A percentile compares a stretch with the other conserved stretches of the same genome.
Evolutionary conservation across 2,329 filamentous ascomycete species (phyloP).

Genomic region (Lachnellula arida): DNA sequence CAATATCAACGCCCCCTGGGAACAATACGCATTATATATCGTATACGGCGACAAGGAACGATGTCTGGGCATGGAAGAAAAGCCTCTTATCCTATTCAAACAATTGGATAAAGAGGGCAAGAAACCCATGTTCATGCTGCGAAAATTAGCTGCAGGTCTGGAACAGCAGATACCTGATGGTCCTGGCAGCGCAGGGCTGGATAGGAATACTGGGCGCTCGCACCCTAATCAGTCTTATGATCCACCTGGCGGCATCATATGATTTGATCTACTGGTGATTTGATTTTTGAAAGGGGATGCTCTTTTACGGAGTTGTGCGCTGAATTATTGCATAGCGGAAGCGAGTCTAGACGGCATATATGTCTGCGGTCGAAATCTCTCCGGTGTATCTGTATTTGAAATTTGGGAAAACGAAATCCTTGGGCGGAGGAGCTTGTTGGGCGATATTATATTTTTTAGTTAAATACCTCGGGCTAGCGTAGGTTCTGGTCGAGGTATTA

Average conservation of each 20-base stretch:
- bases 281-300: conserved; percentile 6
- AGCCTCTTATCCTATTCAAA: conserved; percentile 93
- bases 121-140: conserved; percentile 99
- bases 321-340: conserved; percentile 19
- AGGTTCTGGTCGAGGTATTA: background rate
- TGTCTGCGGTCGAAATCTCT: conserved; percentile 2
- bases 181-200: conserved; percentile 26
- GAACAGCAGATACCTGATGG: conserved; percentile 42
- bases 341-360: conserved; percentile 8
- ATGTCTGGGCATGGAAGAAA: conserved; percentile 86
- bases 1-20: conserved; percentile 96
- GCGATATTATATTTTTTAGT: background rate
- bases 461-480: background rate
- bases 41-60: conserved; percentile 98
- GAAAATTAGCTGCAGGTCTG: conserved; percentile 38
- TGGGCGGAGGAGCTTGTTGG: conserved; percentile 3
- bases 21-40: conserved; percentile 96
- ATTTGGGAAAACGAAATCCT: conserved; percentile 1
- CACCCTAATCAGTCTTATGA: conserved; percentile 19
- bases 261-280: conserved; percentile 1
- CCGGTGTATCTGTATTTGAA: conserved; percentile 2
- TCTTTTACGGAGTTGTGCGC: conserved; percentile 7
- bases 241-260: conserved; percentile 33
- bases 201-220: conserved; percentile 17
- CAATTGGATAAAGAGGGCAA: conserved; percentile 94